These are phyloP conservation scores for Isoetes taiwanensis DNA, from an alignment of 75 land plant species.

Conservation along the genomic window DNA sequence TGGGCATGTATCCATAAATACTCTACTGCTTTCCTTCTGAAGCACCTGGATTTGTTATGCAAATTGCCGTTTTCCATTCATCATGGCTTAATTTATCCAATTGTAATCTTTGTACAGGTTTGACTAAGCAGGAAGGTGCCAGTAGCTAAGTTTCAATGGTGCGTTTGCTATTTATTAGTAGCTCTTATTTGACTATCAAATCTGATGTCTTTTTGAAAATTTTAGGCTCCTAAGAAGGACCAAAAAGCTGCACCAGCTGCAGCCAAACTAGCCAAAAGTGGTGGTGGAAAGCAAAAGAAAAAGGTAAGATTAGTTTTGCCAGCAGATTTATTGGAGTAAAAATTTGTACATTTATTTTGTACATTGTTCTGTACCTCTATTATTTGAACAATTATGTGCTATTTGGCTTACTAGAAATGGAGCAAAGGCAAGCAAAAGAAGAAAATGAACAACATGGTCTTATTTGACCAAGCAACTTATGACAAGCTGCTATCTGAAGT, in stretches of 20 bases:
- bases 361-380: neutral
- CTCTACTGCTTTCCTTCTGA: too few relatives aligned
- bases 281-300: slow-evolving; percentile 3
- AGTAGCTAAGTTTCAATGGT: too few relatives aligned
- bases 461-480: neutral
- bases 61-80: too few relatives aligned
- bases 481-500: neutral
- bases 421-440: slow-evolving; percentile 4
- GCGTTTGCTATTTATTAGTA: too few relatives aligned
- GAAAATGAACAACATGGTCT: slow-evolving; percentile 7
- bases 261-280: neutral
- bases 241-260: slow-evolving; percentile 2
- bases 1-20: too few relatives aligned
- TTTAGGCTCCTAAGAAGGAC: neutral
- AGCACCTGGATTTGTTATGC: too few relatives aligned
- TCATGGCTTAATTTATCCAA: too few relatives aligned
- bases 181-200: too few relatives aligned
- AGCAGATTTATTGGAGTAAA: neutral
- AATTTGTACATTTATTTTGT: neutral
- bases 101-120: too few relatives aligned
- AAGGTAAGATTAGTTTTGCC: neutral
- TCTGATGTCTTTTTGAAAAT: too few relatives aligned
- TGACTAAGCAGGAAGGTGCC: too few relatives aligned
- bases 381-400: neutral
- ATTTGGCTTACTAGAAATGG: neutral